Conservation (phyloP, 768 basidiomycete species). For the Rhodosporidiobolus sp. region DNA sequence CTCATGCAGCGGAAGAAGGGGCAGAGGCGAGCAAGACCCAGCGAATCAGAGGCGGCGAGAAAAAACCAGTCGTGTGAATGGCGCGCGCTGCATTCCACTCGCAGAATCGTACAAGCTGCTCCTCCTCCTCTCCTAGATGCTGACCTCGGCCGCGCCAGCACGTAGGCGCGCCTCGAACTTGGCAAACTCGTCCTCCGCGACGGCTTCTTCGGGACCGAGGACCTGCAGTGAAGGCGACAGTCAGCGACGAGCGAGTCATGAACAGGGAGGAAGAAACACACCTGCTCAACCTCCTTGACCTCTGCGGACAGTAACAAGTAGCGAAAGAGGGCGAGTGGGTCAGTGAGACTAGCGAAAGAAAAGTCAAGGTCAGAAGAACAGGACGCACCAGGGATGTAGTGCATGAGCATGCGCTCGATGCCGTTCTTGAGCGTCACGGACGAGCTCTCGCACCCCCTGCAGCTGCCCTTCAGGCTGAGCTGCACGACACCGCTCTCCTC, state of each 20-base stretch:
- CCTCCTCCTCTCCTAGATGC: too few relatives aligned
- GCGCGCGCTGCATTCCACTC: too few relatives aligned
- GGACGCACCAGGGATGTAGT: slow-evolving; percentile 75
- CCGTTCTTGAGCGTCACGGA: slow-evolving; percentile 93
- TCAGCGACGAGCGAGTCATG: slow-evolving; percentile 8
- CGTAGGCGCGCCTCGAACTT: slow-evolving; percentile 57
- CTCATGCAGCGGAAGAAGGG: neutral
- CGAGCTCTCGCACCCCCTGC: slow-evolving; percentile 89
- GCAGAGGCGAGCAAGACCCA: too few relatives aligned
- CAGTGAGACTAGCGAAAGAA: slow-evolving; percentile 1
- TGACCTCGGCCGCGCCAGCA: slow-evolving; percentile 19
- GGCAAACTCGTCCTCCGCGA: slow-evolving; percentile 81
- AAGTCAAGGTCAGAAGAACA: too few relatives aligned
- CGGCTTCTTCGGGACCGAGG: slow-evolving; percentile 79
- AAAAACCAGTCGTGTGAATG: neutral
- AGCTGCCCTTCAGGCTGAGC: slow-evolving; percentile 93
- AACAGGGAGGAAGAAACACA: slow-evolving; percentile 46
- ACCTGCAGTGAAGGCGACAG: slow-evolving; percentile 56
- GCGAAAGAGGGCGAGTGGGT: neutral
- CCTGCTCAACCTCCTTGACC: slow-evolving; percentile 87
- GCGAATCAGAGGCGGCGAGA: too few relatives aligned
- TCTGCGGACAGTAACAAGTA: slow-evolving; percentile 50
- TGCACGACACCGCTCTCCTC: slow-evolving; percentile 74
- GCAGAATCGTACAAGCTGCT: too few relatives aligned
- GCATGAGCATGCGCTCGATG: slow-evolving; percentile 98